These are phyloP conservation scores for Tulasnella sp. DNA, from an alignment of 768 basidiomycete genomes.

Conservation along the genomic window DNA sequence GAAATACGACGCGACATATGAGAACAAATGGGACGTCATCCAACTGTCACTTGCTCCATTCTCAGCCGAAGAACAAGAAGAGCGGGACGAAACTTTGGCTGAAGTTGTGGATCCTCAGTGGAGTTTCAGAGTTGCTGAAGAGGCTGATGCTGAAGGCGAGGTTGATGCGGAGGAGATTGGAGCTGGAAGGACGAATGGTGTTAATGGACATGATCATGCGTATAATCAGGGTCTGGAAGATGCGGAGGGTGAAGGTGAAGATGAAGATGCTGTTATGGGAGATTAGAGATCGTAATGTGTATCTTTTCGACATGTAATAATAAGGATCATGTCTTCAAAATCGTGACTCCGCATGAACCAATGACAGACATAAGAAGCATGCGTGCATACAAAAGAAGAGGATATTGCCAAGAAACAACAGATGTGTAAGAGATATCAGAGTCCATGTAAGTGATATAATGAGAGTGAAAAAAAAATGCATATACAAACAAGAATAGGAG, in stretches of 20 bases:
- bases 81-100: slow-evolving; percentile 63
- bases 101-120: slow-evolving; percentile 56
- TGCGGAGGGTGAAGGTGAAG: slow-evolving; percentile 9
- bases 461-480: no score
- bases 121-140: slow-evolving; percentile 23
- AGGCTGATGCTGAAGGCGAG: slow-evolving; percentile 11
- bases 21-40: slow-evolving; percentile 74
- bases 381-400: no score
- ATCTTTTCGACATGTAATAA: no score
- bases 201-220: not conserved
- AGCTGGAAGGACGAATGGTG: not conserved
- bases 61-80: slow-evolving; percentile 59
- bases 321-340: no score
- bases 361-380: no score
- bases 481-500: no score
- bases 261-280: no score
- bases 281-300: no score
- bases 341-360: no score
- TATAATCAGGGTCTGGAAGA: not conserved
- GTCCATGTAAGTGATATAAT: no score
- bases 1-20: slow-evolving; percentile 52
- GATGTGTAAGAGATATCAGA: no score
- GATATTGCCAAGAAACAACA: no score
- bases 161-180: slow-evolving; percentile 12
- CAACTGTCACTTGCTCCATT: slow-evolving; percentile 57